Evolutionary conservation across 164 flowering plant species (phyloP), one percentile per base, ranked within the genome.

Genomic region (grape (Vitis vinifera)): DNA sequence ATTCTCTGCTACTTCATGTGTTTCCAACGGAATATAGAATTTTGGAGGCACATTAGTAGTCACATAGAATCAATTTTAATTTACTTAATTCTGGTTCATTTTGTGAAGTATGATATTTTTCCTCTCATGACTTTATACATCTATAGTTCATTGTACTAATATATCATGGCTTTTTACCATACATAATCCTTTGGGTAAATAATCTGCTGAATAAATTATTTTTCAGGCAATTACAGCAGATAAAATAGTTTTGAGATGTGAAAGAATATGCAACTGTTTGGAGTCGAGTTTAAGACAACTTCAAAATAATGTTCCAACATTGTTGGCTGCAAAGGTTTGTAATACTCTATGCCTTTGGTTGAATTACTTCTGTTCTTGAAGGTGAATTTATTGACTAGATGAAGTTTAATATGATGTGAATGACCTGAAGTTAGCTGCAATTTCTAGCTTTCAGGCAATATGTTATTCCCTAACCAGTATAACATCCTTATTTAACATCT

Each of bases 171-270:
- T 37, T 37, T 37, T 37, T 37, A 59, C 5, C 8, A 8, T 27
- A 6, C 13, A 14, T 62, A 7, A 53, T 62, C 12, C 15, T 29
- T 44, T 57, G 27, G 51, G 12, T 23, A 55, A 53, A 16, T 9
- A 27, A 47, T 12, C 10, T 23, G 27, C 27, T 23, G 27, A 23
- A 23, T 23, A 23, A 23, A 23, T 23, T 23, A 23, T 23, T 23
- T 37, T 68, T 51, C 62, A 79, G 82, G 82, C 73, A 49, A 51
- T 76, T 27, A 79, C 69, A 17, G 69, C 58, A 63, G 57, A 73
- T 14, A 37, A 8, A 27, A 76, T 73, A 44, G 55, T 65, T 8
- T 63, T 47, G 61, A 69, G 77, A 64, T 76, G 74, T 58, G 67
- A 76, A 61, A 73, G 68, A 17, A 51, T 69, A 65, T 57, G 64